phyloP scores from a whole-genome alignment of 371 early-diverging fungal species.

The Mucor lusitanicus region DNA sequence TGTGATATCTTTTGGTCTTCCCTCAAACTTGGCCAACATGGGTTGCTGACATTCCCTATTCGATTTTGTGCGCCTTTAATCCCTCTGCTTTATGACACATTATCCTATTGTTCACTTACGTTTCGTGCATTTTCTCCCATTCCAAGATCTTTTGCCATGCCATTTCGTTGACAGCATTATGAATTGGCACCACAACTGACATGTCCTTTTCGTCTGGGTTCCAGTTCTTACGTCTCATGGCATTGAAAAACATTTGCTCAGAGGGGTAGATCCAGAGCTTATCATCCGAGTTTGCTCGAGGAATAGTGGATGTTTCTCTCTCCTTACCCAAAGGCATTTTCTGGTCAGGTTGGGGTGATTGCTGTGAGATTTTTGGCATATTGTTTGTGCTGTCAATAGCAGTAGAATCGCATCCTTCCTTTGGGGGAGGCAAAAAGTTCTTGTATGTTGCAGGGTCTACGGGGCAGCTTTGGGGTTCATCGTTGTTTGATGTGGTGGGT shows the following conservation, averaged over 20 bases:
- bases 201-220: conserved; percentile 70
- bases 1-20: conserved; percentile 80
- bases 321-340: conserved; percentile 52
- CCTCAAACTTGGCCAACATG: conserved; percentile 83
- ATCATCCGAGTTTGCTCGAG: conserved; percentile 56
- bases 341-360: conserved; percentile 62
- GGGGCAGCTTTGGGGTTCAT: conserved; percentile 44
- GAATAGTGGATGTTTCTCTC: conserved; percentile 75
- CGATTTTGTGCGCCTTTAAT: neutral
- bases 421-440: conserved; percentile 45
- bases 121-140: conserved; percentile 79
- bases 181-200: conserved; percentile 50
- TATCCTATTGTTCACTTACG: conserved; percentile 37
- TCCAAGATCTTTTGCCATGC: conserved; percentile 89
- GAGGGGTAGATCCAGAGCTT: conserved; percentile 95
- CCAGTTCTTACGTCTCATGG: conserved; percentile 92
- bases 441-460: conserved; percentile 60
- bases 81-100: neutral
- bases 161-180: conserved; percentile 90
- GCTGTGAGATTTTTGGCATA: conserved; percentile 74
- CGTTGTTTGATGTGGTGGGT: conserved; percentile 2
- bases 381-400: conserved; percentile 69
- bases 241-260: conserved; percentile 92
- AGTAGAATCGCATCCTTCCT: conserved; percentile 52
- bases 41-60: conserved; percentile 66